Conservation (phyloP, 768 basidiomycete genomes). For the Boletus pseudo-olivaceus region DNA sequence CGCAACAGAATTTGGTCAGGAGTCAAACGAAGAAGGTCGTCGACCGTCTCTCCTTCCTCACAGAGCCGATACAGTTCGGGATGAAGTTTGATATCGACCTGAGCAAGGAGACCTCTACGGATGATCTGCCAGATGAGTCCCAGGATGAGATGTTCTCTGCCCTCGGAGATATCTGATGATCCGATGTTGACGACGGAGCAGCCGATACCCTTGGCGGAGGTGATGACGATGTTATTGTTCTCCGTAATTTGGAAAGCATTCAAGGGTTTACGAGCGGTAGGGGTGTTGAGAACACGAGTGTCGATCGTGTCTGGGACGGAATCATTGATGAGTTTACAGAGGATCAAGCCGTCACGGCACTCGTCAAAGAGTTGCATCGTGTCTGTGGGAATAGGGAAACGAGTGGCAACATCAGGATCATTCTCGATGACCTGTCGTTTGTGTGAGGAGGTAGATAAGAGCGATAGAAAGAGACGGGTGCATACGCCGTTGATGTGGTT, state of each 20-base stretch:
- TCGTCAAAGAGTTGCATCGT: conserved; percentile 99
- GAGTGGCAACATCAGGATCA: conserved; percentile 76
- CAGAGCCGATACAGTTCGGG: conserved; percentile 95
- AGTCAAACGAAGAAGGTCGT: conserved; percentile 88
- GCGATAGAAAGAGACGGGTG: conserved; percentile 5
- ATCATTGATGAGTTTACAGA: conserved; percentile 98
- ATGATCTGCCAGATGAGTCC: conserved; percentile 99
- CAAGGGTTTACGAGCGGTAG: conserved; percentile 71
- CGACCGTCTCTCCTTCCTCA: conserved; percentile 96
- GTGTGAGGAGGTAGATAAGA: conserved; percentile 7
- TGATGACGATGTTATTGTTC: conserved; percentile 99
- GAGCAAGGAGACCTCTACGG: conserved; percentile 83
- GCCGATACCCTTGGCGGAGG: conserved; percentile 96
- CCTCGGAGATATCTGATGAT: conserved; percentile 86
- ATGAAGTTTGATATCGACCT: conserved; percentile 98
- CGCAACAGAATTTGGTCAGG: conserved; percentile 97
- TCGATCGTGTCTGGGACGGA: conserved; percentile 99
- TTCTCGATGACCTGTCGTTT: conserved; percentile 76
- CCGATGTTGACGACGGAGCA: conserved; percentile 99
- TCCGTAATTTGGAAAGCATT: conserved; percentile 99
- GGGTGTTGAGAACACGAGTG: conserved; percentile 94
- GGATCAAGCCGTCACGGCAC: conserved; percentile 89
- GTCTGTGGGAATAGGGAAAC: conserved; percentile 89
- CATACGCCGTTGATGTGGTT: conserved; percentile 94
- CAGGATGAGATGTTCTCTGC: conserved; percentile 93